Evolutionary conservation across 345 rosid species (phyloP).

Genomic region (Lagerstroemia speciosa): DNA sequence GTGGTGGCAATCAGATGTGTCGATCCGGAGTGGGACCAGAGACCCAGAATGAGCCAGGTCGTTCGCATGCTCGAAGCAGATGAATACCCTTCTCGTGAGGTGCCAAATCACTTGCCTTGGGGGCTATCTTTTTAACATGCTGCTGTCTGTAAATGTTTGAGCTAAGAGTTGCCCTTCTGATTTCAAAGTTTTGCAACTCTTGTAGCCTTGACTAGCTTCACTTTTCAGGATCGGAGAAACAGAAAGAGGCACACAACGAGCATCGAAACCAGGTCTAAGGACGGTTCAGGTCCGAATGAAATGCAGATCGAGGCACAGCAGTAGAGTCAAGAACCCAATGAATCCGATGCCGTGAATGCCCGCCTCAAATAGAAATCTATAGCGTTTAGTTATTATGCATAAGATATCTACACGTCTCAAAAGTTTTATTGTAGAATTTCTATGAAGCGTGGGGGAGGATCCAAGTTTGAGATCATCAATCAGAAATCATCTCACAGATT

Average conservation of each 20-base stretch:
- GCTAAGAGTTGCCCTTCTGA: not conserved
- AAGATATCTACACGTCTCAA: not conserved
- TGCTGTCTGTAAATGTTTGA: not conserved
- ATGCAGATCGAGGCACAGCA: constrained; percentile 27
- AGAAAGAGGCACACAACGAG: constrained; percentile 52
- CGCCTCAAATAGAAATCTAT: not conserved
- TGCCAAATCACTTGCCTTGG: constrained; percentile 12
- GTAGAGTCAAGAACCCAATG: not conserved
- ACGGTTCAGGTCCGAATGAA: constrained; percentile 24
- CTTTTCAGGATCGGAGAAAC: constrained; percentile 58
- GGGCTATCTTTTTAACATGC: not conserved
- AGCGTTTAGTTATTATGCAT: not conserved
- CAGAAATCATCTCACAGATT: not conserved
- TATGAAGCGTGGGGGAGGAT: not conserved
- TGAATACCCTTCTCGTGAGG: constrained; percentile 87
- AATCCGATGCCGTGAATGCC: not conserved
- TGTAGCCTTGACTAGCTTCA: not conserved
- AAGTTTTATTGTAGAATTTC: not conserved
- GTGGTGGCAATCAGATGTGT: constrained; percentile 77
- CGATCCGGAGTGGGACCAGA: constrained; percentile 78
- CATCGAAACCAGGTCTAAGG: constrained; percentile 70
- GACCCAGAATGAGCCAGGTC: constrained; percentile 91
- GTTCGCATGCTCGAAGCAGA: constrained; percentile 86
- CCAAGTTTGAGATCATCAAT: not conserved
- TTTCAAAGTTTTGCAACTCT: not conserved